Evolutionary conservation across 371 early-diverging fungal genomes (phyloP).

Genomic region (Rhizopus microsporus): DNA sequence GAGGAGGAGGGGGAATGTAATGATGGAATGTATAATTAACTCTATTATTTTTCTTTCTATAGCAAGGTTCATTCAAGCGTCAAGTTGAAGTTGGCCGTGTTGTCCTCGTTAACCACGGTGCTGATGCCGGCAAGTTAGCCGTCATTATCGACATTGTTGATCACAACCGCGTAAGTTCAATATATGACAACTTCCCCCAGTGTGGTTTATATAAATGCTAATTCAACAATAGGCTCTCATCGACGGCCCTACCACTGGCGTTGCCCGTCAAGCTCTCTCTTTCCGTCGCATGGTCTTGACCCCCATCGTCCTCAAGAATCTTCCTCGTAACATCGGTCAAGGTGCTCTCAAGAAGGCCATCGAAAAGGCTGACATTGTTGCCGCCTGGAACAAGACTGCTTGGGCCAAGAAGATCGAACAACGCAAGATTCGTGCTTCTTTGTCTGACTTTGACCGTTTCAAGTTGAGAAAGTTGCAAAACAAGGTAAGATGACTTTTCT

Average conservation of each 20-base stretch:
- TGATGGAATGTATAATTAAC: conserved; percentile 3
- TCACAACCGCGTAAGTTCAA: conserved; percentile 83
- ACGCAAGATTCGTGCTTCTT: conserved; percentile 76
- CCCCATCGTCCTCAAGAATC: conserved; percentile 77
- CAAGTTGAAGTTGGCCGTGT: conserved; percentile 98
- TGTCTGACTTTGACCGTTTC: conserved; percentile 97
- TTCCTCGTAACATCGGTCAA: conserved; percentile 88
- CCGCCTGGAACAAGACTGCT: conserved; percentile 83
- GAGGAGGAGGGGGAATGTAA: neutral
- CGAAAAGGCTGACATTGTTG: conserved; percentile 81
- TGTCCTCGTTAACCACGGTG: conserved; percentile 93
- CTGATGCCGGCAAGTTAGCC: conserved; percentile 94
- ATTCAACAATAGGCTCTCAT: conserved; percentile 75
- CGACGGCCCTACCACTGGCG: conserved; percentile 97
- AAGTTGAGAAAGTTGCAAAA: conserved; percentile 87
- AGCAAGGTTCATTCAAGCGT: conserved; percentile 78
- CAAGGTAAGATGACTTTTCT: conserved; percentile 53
- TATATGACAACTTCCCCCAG: neutral
- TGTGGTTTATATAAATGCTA: neutral
- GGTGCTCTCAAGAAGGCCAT: conserved; percentile 79
- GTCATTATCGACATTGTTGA: conserved; percentile 98
- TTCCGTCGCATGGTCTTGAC: conserved; percentile 92
- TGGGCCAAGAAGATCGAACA: conserved; percentile 94
- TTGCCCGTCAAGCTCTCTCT: conserved; percentile 83
- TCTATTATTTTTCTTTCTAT: conserved; percentile 7